Evolutionary conservation across 306 rosid genomes (phyloP).

Genomic region (Prunus armeniaca): DNA sequence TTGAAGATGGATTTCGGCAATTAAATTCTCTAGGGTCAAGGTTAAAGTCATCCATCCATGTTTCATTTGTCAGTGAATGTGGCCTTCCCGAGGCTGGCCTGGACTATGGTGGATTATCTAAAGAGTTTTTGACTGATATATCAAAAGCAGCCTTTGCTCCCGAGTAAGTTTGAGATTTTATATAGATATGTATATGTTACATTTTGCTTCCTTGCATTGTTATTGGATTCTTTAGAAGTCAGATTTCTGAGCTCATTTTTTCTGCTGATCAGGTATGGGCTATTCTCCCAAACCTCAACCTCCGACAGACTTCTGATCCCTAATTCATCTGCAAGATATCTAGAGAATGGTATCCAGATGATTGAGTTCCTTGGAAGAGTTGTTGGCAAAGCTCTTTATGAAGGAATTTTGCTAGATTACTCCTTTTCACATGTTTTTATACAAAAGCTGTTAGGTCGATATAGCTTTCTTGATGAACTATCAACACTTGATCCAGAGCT

Average conservation of each 20-base stretch:
- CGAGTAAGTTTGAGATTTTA: slow-evolving; percentile 57
- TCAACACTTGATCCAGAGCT: slow-evolving; percentile 96
- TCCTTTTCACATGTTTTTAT: slow-evolving; percentile 93
- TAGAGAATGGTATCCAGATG: slow-evolving; percentile 92
- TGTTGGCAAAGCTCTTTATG: slow-evolving; percentile 97
- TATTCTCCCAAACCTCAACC: slow-evolving; percentile 87
- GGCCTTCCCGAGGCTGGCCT: slow-evolving; percentile 98
- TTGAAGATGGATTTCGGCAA: slow-evolving; percentile 95
- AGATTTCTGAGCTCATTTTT: slow-evolving; percentile 25
- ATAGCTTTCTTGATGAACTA: slow-evolving; percentile 93
- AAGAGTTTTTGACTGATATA: slow-evolving; percentile 89
- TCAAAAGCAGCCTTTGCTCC: slow-evolving; percentile 89
- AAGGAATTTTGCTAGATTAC: slow-evolving; percentile 94
- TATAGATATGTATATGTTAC: background rate
- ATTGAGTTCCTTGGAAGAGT: slow-evolving; percentile 98
- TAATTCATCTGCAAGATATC: slow-evolving; percentile 73
- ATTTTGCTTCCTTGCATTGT: slow-evolving; percentile 22
- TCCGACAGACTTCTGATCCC: slow-evolving; percentile 86
- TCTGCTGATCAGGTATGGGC: slow-evolving; percentile 61
- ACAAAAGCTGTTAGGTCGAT: slow-evolving; percentile 89
- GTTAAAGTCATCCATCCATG: slow-evolving; percentile 87
- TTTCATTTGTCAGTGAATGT: slow-evolving; percentile 96
- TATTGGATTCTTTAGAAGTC: slow-evolving; percentile 21
- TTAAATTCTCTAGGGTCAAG: slow-evolving; percentile 81
- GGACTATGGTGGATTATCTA: slow-evolving; percentile 97